Evolutionary conservation across 352 stramenopile genomes (phyloP).

Genomic region (Phytophthora aleatoria): DNA sequence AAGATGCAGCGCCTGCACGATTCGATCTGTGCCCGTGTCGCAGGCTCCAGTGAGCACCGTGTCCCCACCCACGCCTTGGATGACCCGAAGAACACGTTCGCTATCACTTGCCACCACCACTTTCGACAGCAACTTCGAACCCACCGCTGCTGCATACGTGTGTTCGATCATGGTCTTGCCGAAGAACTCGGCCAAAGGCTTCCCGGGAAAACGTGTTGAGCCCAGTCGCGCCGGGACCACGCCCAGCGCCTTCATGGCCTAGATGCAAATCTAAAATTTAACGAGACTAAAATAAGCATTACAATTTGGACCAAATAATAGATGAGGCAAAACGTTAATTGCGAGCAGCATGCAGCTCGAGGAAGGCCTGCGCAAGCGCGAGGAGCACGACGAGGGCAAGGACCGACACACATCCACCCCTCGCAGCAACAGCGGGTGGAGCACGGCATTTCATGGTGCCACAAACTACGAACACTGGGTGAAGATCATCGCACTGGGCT

Average conservation of each 20-base stretch:
- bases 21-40: constrained; percentile 75
- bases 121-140: constrained; percentile 58
- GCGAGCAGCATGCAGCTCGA: constrained; percentile 57
- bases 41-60: constrained; percentile 73
- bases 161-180: constrained; percentile 87
- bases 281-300: constrained; percentile 3
- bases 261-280: background rate
- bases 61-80: constrained; percentile 44
- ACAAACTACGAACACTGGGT: constrained; percentile 65
- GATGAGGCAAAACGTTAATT: constrained; percentile 16
- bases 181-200: constrained; percentile 80
- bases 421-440: constrained; percentile 27
- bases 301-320: constrained; percentile 10
- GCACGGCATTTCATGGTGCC: constrained; percentile 21
- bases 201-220: constrained; percentile 78
- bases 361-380: constrained; percentile 45
- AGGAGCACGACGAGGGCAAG: constrained; percentile 60
- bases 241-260: constrained; percentile 62
- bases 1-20: constrained; percentile 62
- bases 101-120: constrained; percentile 87
- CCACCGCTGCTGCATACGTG: constrained; percentile 65
- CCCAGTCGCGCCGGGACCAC: constrained; percentile 80
- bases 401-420: constrained; percentile 51
- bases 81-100: constrained; percentile 51
- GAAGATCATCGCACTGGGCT: constrained; percentile 54